Evolutionary conservation across 108 stramenopile genomes (phyloP), one percentile per base, ranked within the genome.

Genomic region (Nitzschia sp.): DNA sequence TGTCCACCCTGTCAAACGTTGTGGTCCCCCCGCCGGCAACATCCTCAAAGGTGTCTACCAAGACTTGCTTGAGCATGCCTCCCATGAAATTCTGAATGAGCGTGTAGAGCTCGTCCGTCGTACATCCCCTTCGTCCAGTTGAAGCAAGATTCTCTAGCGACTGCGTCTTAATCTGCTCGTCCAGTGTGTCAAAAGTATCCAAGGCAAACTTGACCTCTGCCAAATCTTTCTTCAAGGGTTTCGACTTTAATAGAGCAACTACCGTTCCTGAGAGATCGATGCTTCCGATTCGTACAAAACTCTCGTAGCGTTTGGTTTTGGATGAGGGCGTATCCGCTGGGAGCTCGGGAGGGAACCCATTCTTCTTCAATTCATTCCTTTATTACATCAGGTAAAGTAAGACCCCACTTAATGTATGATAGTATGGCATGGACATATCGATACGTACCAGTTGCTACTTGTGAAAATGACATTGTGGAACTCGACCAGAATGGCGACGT

Each of bases 401-500:
- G 15, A 29, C 17, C 4, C 4, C 31, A 58, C 24, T 26, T 2
- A 17, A 25, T 31, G 15, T 58, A 25, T 58, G 25, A 17, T 25
- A 13, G 13, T 26, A n/a, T n/a, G n/a, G n/a, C n/a, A n/a, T n/a
- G n/a, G n/a, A n/a, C n/a, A n/a, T n/a, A n/a, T 31, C 15, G 29
- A 34, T n/a, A 63, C 68, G 30, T 64, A 76, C 79, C 73, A 78
- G 29, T 78, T 78, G 49, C 54, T 78, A 15, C 33, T n/a, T 13
- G 77, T 71, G 36, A 78, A 49, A 13, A 78, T 8, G 26, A 78
- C 36, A 69, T 78, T 78, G 17, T 51, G 23, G 59, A 78, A 78
- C 23, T 78, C 77, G 13, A 78, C 67, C 32, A 68, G 34, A 34
- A 78, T 54, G 33, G 54, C 34, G 0, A 78, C 71, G 53, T 78